Base-by-base conservation (phyloP, 2,329 filamentous ascomycete species). In the Aspergillus japonicus region DNA sequence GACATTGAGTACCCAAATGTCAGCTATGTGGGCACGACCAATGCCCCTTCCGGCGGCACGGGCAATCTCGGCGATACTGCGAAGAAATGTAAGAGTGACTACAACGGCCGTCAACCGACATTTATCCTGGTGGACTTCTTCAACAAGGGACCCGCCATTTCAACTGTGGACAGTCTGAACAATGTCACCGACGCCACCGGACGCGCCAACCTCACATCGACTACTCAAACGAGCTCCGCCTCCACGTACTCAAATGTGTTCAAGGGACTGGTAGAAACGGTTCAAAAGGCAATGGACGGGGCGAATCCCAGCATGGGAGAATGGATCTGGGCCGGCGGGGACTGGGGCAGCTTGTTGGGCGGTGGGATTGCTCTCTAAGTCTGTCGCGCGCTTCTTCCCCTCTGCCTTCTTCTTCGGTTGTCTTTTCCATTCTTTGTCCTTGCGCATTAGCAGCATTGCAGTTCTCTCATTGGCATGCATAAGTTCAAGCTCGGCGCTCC, bases 51-150 rank as follows among this genome's bases (percentile, higher is more conserved):
- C 11, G 86, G 83, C 3, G 78, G 77, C 2, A 73, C 72, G 0
- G 89, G 89, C 7, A 80, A 79, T 49, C 69, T 85, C 35, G 81
- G 81, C 6, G 69, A 69, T 10, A 66, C 78, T 26, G 84, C 85
- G 35, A 71, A 77, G 48, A 73, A 72, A 59, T 93, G 86, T 72
- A 75, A 78, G 55, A 69, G 66, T 2, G 75, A 85, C 62, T 94
- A 88, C 42, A 55, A 33, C 80, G 82, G 83, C n/a, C 75, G 78
- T 29, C 79, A 82, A 53, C 89, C 91, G n/a, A 87, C 82, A 3
- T 93, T 91, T 67, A 82, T 91, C 21, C 81, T 95, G 10, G 89
- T 94, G 1, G 91, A 96, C 75, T 94, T 92, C 74, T 92, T 88
- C 74, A 88, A 91, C 72, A 81, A 87, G 60, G 90, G 88, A 0